These are phyloP conservation scores for Aspergillus jensenii DNA, from an alignment of 2,329 filamentous ascomycete species.

Conservation along the genomic window DNA sequence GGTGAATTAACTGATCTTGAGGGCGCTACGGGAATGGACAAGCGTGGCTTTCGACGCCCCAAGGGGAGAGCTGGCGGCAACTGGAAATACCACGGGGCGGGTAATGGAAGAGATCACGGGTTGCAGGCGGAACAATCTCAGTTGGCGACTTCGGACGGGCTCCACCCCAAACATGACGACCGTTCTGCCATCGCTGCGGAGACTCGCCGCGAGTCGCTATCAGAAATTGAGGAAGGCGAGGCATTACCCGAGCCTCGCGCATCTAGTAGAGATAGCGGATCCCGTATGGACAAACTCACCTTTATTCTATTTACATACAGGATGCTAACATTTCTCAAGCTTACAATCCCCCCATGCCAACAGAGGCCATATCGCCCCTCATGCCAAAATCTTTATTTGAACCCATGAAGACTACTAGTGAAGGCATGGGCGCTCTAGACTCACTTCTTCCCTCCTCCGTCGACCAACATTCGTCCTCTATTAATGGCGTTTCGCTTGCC, in stretches of 20 bases:
- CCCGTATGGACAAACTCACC: slow-evolving; percentile 26
- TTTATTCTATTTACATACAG: too few species aligned
- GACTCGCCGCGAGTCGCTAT: not conserved
- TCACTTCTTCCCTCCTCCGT: slow-evolving; percentile 1
- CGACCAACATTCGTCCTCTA: not conserved
- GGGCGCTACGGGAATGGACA: slow-evolving; percentile 26
- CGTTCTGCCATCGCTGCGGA: not conserved
- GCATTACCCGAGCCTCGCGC: slow-evolving; percentile 21
- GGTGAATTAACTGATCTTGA: slow-evolving; percentile 74
- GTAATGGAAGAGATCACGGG: not conserved
- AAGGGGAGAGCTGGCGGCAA: not conserved
- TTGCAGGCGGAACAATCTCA: not conserved
- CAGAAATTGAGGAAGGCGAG: slow-evolving; percentile 28
- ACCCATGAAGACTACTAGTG: not conserved
- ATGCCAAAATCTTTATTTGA: slow-evolving; percentile 12
- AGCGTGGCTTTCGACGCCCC: not conserved
- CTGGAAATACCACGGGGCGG: not conserved
- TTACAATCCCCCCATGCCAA: slow-evolving; percentile 34
- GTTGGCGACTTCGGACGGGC: not conserved
- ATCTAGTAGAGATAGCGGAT: slow-evolving; percentile 31
- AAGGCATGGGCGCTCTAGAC: slow-evolving; percentile 6
- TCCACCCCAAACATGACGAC: not conserved
- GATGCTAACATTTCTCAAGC: slow-evolving; percentile 29
- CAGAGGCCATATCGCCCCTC: slow-evolving; percentile 21
- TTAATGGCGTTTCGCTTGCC: slow-evolving; percentile 26